Evolutionary conservation across 306 rosid species (phyloP).

Genomic region (Ceratonia siliqua): DNA sequence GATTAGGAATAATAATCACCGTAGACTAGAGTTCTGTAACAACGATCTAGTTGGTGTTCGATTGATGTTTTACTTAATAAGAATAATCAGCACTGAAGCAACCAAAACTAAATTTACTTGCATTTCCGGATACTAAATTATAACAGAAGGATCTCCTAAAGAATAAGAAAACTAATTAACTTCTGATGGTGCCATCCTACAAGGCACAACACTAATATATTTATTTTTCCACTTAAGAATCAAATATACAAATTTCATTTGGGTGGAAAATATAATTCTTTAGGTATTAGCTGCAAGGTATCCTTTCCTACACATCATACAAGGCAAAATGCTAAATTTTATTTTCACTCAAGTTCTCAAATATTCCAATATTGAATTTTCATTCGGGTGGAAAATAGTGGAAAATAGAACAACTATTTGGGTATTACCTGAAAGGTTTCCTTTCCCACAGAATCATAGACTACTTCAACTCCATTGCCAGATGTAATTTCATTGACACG

Average conservation of each 20-base stretch:
- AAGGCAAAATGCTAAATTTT: not conserved
- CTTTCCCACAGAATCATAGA: conserved; percentile 93
- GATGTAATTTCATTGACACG: conserved; percentile 80
- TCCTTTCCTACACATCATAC: conserved; percentile 62
- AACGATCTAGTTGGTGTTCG: not conserved
- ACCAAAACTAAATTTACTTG: conserved; percentile 9
- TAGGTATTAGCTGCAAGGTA: conserved; percentile 66
- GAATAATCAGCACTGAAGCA: not conserved
- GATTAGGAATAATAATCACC: not conserved
- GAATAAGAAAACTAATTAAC: not conserved
- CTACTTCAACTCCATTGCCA: conserved; percentile 85
- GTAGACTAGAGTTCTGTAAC: not conserved
- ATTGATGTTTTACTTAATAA: not conserved
- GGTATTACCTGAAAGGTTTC: conserved; percentile 80
- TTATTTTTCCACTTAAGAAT: conserved; percentile 8
- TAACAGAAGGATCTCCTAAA: not conserved
- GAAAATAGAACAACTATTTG: not conserved
- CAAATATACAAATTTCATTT: not conserved
- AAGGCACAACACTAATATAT: not conserved
- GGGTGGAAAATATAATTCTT: not conserved
- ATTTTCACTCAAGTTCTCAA: conserved; percentile 12
- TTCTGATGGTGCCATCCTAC: not conserved
- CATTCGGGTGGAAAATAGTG: not conserved
- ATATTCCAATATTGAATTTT: conserved; percentile 19
- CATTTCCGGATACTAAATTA: conserved; percentile 6